Evolutionary conservation across 2,329 filamentous ascomycete genomes (phyloP).

Genomic region (Pezicula neosporulosa): DNA sequence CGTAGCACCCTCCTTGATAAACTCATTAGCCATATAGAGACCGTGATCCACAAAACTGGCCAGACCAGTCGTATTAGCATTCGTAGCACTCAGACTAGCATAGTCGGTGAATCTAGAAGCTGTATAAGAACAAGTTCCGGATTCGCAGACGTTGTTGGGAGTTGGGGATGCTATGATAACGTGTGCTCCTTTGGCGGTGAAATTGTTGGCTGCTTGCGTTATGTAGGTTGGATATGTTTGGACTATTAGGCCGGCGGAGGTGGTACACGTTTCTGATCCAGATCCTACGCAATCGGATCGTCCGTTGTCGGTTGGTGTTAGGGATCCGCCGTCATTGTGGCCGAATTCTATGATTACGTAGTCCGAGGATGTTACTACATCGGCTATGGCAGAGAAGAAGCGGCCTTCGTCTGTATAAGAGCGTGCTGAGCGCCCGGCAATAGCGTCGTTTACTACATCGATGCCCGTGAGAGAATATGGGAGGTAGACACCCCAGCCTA

Average conservation of each 20-base stretch:
- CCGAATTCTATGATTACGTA: slow-evolving; percentile 68
- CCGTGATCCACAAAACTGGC: slow-evolving; percentile 56
- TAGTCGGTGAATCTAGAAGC: slow-evolving; percentile 55
- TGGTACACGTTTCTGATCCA: slow-evolving; percentile 47
- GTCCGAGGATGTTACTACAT: slow-evolving; percentile 45
- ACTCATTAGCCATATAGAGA: slow-evolving; percentile 48
- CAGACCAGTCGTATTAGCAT: slow-evolving; percentile 27
- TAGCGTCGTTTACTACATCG: slow-evolving; percentile 59
- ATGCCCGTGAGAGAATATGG: slow-evolving; percentile 44
- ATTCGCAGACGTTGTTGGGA: slow-evolving; percentile 61
- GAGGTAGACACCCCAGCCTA: slow-evolving; percentile 63
- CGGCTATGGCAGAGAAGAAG: slow-evolving; percentile 59
- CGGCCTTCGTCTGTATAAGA: slow-evolving; percentile 65
- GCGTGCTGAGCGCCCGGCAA: slow-evolving; percentile 62
- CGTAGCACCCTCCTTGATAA: slow-evolving; percentile 40
- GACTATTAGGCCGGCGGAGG: slow-evolving; percentile 11
- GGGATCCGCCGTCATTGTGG: slow-evolving; percentile 61
- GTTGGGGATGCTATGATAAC: slow-evolving; percentile 57
- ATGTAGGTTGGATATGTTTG: slow-evolving; percentile 3
- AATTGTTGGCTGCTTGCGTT: neutral
- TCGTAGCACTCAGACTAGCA: slow-evolving; percentile 40
- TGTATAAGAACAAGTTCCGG: slow-evolving; percentile 42
- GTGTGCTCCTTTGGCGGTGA: slow-evolving; percentile 47
- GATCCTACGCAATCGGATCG: slow-evolving; percentile 38
- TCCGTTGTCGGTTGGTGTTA: slow-evolving; percentile 52